Base-by-base conservation (phyloP, 192 early-diverging fungal species). In the Gaertneriomyces semiglobifer region DNA sequence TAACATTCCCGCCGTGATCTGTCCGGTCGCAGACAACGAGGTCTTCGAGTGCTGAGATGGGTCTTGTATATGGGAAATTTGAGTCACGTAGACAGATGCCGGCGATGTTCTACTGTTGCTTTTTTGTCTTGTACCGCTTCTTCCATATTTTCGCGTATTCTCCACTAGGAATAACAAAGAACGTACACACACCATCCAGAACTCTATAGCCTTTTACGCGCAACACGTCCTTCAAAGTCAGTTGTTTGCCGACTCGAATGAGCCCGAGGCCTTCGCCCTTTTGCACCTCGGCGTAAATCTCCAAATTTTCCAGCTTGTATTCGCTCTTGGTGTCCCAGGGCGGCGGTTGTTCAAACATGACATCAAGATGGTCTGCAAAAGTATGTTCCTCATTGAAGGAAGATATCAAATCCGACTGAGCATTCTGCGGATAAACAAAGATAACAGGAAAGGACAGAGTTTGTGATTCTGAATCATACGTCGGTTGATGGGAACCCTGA, bases 361-460 rank as follows among this genome's bases (percentile, higher is more conserved):
- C 75, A 25, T 83, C 80, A 7, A 99, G 72, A 69, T 97, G 94
- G 60, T 93, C 92, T 50, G 73, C 64, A 64, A 99, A 90, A 18
- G 92, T 86, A 60, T 82, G 77, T 10, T 83, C 70, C 77, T 98
- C 97, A 77, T 93, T 79, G 66, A 96, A 95, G 41, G 75, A 76
- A 60, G 87, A 79, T 56, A 99, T 91, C 55, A 91, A 81, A 74
- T 99, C 97, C 3, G 89, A 90, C 65, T 98, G 85, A 62, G 88
- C 88, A 66, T 88, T 77, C 76, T 99, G 94, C 20, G 97, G 97
- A 71, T 99, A 99, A 70, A 97, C 73, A 60, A 99, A 93, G 40
- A 92, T 78, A 5, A 93, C 92, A 0, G 97, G 97, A 81, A 88
- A 88, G 7, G 83, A 77, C 11, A 99, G 68, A 18, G 63, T 42